Evolutionary conservation across 495 filamentous ascomycete species (phyloP).

Genomic region (Thermothielavioides terrestris): DNA sequence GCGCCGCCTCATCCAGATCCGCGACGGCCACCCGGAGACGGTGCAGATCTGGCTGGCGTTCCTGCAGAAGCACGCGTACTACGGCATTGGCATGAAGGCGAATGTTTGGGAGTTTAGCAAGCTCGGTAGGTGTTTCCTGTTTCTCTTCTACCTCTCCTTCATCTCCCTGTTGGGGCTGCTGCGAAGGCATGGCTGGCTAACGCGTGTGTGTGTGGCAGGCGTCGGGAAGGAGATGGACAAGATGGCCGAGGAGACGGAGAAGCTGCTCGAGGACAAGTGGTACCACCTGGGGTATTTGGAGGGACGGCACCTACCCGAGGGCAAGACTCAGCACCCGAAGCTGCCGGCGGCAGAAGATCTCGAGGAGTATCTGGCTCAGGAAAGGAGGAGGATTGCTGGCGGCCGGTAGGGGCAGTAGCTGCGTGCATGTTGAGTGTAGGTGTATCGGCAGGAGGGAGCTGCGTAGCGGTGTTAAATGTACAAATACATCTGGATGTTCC

Average conservation of each 20-base stretch:
- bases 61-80: constrained; percentile 78
- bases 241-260: constrained; percentile 47
- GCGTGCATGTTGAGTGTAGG: neutral
- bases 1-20: constrained; percentile 82
- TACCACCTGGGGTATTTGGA: constrained; percentile 51
- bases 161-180: no score
- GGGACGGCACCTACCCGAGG: constrained; percentile 47
- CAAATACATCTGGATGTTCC: neutral
- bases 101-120: constrained; percentile 85
- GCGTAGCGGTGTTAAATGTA: no score
- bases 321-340: constrained; percentile 50
- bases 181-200: neutral
- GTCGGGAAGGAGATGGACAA: constrained; percentile 59
- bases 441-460: no score
- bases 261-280: constrained; percentile 54
- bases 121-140: constrained; percentile 43
- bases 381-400: constrained; percentile 35
- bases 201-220: constrained; percentile 33
- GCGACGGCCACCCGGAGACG: constrained; percentile 80
- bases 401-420: constrained; percentile 12
- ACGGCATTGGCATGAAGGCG: constrained; percentile 97
- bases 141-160: no score
- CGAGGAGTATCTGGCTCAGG: constrained; percentile 46
- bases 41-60: constrained; percentile 90
- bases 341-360: constrained; percentile 43